A percentile compares a stretch with the other conserved stretches of the same genome.
These are phyloP conservation scores for Aspergillus fumigatus DNA, from an alignment of 2,329 filamentous ascomycete genomes.

Conservation along the genomic window DNA sequence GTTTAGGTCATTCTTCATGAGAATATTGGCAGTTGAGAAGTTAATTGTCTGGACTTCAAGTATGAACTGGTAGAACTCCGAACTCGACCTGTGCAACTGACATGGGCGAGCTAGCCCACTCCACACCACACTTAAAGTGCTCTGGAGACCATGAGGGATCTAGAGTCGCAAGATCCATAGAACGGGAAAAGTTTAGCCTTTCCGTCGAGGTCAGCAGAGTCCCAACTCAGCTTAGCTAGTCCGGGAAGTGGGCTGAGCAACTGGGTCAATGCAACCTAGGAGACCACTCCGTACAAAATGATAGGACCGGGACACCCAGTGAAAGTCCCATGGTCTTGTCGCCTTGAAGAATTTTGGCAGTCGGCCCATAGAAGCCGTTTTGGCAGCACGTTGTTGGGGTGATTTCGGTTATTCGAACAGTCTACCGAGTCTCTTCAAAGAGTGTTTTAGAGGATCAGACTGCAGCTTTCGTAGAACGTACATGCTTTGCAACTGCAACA, in stretches of 20 bases:
- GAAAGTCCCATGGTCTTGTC: slow-evolving; percentile 11
- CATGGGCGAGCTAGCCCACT: neutral
- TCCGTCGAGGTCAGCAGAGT: neutral
- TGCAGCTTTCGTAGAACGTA: too few relatives aligned
- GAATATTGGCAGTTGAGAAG: neutral
- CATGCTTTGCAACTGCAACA: neutral
- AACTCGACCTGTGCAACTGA: neutral
- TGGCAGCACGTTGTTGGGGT: slow-evolving; percentile 11
- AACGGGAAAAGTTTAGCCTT: neutral
- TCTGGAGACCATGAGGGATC: neutral
- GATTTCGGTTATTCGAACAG: neutral
- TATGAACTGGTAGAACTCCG: too few relatives aligned
- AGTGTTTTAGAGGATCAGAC: neutral
- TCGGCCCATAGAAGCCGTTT: slow-evolving; percentile 1
- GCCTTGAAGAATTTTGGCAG: neutral
- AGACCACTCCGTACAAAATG: neutral
- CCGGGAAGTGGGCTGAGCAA: slow-evolving; percentile 11
- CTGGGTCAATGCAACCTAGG: neutral
- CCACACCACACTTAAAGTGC: too few relatives aligned
- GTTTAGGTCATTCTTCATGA: neutral
- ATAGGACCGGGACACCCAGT: neutral
- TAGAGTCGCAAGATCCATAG: neutral
- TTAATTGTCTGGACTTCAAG: neutral
- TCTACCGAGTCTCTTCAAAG: neutral
- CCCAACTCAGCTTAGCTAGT: slow-evolving; percentile 9